Base-by-base conservation (phyloP, 768 basidiomycete genomes). In the Pluteus cervinus region DNA sequence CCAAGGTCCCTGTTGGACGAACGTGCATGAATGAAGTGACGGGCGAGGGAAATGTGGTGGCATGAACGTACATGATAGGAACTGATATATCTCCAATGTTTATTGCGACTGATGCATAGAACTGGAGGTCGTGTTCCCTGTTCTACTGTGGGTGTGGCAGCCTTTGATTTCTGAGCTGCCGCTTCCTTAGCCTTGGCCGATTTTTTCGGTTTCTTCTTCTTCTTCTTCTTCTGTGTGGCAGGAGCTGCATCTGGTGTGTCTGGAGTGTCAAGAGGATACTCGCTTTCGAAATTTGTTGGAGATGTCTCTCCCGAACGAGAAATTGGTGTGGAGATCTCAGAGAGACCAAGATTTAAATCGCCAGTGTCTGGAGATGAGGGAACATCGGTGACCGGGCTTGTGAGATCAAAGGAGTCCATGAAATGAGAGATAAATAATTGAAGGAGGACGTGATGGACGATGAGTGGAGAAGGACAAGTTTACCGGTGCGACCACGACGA, bases 1-100 rank as follows among this genome's bases (percentile, higher is more conserved):
- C 90, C 90, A 93, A 7, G 87, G 88, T 10, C 90, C 90, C 89
- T 93, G 34, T 15, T n/a, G n/a, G n/a, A n/a, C n/a, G 25, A 11
- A 15, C 20, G 24, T 22, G 29, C 15, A 36, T 11, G 15, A 41
- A 7, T 14, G 12, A 15, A 36, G 26, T 8, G 11, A 18, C 29
- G 18, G 15, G 24, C 20, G 20, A 47, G n/a, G 11, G 30, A 22
- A 16, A 21, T 15, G 11, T 17, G 16, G 9, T 29, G 28, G 42
- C 32, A n/a, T n/a, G n/a, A n/a, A 78, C 81, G 42, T 63, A 88
- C 87, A 57, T 89, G 86, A 56, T 86, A 90, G 16, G 88, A 88
- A 60, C 85, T 88, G 61, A 92, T 91, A 52, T 90, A 91, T 20
- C 81, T 77, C 90, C 89, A 91, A 52, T 93, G 90, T 58, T 93